Base-by-base conservation (phyloP, 306 rosid genomes). In the Pyrus pyrifolia region DNA sequence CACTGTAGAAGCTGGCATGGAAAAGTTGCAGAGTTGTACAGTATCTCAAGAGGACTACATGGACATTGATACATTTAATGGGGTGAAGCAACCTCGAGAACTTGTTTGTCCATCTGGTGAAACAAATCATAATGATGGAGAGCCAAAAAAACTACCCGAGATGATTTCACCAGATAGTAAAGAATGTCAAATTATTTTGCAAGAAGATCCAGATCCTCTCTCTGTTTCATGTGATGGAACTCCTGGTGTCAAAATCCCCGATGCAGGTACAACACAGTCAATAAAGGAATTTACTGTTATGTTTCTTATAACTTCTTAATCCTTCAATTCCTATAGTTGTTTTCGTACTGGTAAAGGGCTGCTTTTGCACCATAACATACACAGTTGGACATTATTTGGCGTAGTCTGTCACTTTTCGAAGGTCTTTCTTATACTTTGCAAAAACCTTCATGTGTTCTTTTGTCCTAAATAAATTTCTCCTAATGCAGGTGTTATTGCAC, bases 401-500 rank as follows among this genome's bases (percentile, higher is more conserved):
- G 14, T 64, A 2, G 74, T 18, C 38, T 30, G 61, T 22, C 53
- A 52, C 35, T 38, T 15, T n/a, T 6, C 12, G 17, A 11, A 33
- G 61, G 68, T 85, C 53, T 21, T 42, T 45, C 78, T 67, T 81
- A 22, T 60, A 57, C 60, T 38, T 59, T 29, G 11, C 44, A 77
- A 8, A 53, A 64, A 61, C 22, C 44, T 59, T 8, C 18, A 45
- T 4, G 58, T 4, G 35, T 61, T 51, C 51, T 8, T 12, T 58
- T 73, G n/a, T 73, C 73, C 17, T 57, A 17, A 38, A 10, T 17
- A 11, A 11, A 22, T 31, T 83, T 58, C 64, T 71, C 68, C 64
- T 35, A 72, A 18, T 76, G 76, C 90, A 93, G 98, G 87, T 81
- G 72, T 67, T 70, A 59, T 85, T 49, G 59, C 75, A 46, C 78